These are phyloP conservation scores for Francoa sonchifolia DNA, from an alignment of 441 rosid species.

Conservation along the genomic window DNA sequence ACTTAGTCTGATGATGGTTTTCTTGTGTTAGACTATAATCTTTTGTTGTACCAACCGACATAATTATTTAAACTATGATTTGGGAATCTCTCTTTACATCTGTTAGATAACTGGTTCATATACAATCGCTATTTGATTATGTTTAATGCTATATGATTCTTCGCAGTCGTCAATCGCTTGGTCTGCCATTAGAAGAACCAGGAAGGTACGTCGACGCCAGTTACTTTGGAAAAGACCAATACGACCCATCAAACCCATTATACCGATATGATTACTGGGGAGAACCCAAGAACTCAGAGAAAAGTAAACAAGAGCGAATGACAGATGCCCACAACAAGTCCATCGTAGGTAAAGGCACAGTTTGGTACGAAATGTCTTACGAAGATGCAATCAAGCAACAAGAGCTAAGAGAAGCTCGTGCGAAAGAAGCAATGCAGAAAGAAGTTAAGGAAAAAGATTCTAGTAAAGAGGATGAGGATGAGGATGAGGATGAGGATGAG, in stretches of 20 bases:
- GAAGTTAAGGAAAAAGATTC: slow-evolving; percentile 20
- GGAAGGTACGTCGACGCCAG: slow-evolving; percentile 75
- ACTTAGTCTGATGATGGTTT: too few relatives aligned
- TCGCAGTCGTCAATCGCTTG: slow-evolving; percentile 67
- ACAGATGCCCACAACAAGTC: slow-evolving; percentile 72
- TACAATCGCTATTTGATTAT: too few relatives aligned
- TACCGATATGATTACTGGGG: slow-evolving; percentile 91
- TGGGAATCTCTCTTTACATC: too few relatives aligned
- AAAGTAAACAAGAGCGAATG: slow-evolving; percentile 66
- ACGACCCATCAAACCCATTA: slow-evolving; percentile 73
- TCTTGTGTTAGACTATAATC: too few relatives aligned
- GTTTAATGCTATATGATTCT: slow-evolving; percentile 5
- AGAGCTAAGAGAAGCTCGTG: slow-evolving; percentile 37
- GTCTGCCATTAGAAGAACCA: slow-evolving; percentile 90
- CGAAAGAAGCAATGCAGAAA: slow-evolving; percentile 17
- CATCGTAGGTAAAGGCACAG: slow-evolving; percentile 64
- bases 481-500: slow-evolving; percentile 14
- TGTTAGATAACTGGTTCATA: too few relatives aligned
- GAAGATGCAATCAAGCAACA: slow-evolving; percentile 65
- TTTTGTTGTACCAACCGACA: too few relatives aligned
- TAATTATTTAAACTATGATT: too few relatives aligned
- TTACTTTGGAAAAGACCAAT: slow-evolving; percentile 75
- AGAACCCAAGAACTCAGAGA: slow-evolving; percentile 85
- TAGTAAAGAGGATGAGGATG: slow-evolving; percentile 12
- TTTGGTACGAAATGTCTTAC: slow-evolving; percentile 82